Evolutionary conservation across 164 flowering plant species (phyloP).

Genomic region (Stephania yunnanensis): DNA sequence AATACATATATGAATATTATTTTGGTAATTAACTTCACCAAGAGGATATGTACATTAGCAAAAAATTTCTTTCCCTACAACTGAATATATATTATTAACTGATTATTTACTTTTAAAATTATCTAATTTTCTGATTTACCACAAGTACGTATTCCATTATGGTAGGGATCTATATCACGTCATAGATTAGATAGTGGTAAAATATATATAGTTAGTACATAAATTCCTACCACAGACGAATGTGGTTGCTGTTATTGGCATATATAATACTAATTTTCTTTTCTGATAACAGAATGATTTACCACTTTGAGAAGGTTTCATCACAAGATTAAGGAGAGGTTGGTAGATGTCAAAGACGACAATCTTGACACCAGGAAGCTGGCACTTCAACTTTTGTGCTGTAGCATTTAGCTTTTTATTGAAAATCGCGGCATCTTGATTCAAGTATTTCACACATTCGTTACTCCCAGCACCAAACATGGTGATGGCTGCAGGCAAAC

Average conservation of each 20-base stretch:
- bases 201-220: not conserved
- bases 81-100: too few species aligned
- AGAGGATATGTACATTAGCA: too few species aligned
- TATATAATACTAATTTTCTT: not conserved
- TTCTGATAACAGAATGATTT: not conserved
- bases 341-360: slow-evolving; percentile 78
- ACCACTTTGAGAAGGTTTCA: slow-evolving; percentile 62
- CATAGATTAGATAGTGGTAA: not conserved
- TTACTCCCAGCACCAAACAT: slow-evolving; percentile 64
- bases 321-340: slow-evolving; percentile 65
- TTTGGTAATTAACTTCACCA: too few species aligned
- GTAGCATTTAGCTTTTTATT: slow-evolving; percentile 61
- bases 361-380: slow-evolving; percentile 49
- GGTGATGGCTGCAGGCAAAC: slow-evolving; percentile 89
- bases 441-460: slow-evolving; percentile 53
- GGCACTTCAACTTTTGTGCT: slow-evolving; percentile 34
- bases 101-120: too few species aligned
- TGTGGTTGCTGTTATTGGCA: not conserved
- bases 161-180: not conserved
- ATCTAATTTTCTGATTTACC: too few species aligned
- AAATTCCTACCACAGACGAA: too few species aligned
- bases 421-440: slow-evolving; percentile 57
- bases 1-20: too few species aligned
- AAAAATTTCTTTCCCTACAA: too few species aligned
- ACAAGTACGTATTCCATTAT: too few species aligned